Percentiles rank a stretch among this genome's conserved stretches.
Evolutionary conservation across 805 yeast species (phyloP).

Genomic region (Kazachstania martiniae): DNA sequence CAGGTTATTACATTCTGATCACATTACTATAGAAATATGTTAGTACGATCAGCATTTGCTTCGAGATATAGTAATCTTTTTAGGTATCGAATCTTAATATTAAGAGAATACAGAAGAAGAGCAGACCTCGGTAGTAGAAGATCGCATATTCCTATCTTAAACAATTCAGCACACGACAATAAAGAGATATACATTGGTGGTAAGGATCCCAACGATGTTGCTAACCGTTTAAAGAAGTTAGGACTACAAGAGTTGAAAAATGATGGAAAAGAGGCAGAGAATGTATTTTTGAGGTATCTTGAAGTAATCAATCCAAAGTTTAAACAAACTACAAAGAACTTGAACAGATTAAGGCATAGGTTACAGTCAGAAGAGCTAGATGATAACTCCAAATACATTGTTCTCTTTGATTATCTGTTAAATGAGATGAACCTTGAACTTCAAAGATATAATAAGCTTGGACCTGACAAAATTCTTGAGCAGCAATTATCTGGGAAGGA

Average conservation of each 20-base stretch:
- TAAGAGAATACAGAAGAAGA: too few species aligned
- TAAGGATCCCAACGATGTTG: too few species aligned
- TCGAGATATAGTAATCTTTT: too few species aligned
- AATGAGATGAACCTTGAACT: constrained; percentile 19
- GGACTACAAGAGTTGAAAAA: constrained; percentile 3
- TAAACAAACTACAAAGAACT: constrained; percentile 15
- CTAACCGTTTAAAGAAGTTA: constrained; percentile 4
- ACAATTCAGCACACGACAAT: not conserved
- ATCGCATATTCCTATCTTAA: too few species aligned
- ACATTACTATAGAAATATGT: too few species aligned
- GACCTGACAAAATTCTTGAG: constrained; percentile 5
- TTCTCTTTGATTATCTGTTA: constrained; percentile 14
- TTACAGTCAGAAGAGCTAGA: not conserved
- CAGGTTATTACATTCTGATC: too few species aligned
- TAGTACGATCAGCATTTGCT: too few species aligned
- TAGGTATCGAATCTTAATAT: too few species aligned
- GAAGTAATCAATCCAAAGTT: constrained; percentile 15
- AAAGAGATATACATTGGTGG: too few species aligned
- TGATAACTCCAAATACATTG: constrained; percentile 5
- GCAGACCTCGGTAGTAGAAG: too few species aligned
- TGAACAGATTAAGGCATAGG: constrained; percentile 7
- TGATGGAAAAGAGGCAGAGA: not conserved
- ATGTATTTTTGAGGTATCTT: constrained; percentile 14
- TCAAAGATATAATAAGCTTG: constrained; percentile 9
- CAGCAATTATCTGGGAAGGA: constrained; percentile 1